A percentile compares a stretch with the other conserved stretches of the same genome.
These are phyloP conservation scores for Pelagophyceae sp. DNA, from an alignment of 352 stramenopile genomes.

Conservation along the genomic window DNA sequence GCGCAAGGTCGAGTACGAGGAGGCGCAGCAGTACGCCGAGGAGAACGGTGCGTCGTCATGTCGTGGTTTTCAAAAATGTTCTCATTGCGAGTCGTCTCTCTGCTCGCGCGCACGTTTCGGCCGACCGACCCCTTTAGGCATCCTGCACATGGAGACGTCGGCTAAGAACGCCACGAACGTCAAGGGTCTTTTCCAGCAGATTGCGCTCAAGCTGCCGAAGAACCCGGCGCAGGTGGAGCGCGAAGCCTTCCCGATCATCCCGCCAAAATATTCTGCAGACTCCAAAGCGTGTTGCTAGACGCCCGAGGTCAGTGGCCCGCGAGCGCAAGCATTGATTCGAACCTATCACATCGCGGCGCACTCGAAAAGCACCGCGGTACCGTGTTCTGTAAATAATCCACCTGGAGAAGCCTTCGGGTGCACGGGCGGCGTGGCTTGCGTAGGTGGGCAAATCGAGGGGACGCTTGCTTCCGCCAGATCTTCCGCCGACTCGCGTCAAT, in stretches of 20 bases:
- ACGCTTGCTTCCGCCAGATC: no score
- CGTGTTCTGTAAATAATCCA: no score
- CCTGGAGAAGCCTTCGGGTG: no score
- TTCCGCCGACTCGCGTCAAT: no score
- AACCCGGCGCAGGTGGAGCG: slow-evolving; percentile 49
- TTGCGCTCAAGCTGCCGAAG: slow-evolving; percentile 70
- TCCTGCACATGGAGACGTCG: slow-evolving; percentile 98
- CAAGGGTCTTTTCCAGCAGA: slow-evolving; percentile 96
- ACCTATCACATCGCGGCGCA: no score
- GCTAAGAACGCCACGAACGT: slow-evolving; percentile 99
- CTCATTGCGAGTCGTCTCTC: background rate
- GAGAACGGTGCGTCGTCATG: slow-evolving; percentile 86
- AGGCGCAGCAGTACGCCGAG: slow-evolving; percentile 93
- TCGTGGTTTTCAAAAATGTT: background rate
- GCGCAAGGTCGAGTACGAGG: slow-evolving; percentile 54
- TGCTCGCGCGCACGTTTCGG: background rate
- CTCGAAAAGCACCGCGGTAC: no score
- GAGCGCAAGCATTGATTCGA: no score
- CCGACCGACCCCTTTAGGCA: no score
- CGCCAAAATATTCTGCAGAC: slow-evolving; percentile 13
- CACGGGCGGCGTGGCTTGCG: no score
- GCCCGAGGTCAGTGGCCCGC: no score
- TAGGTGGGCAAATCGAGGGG: no score
- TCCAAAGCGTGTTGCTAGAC: slow-evolving; percentile 13
- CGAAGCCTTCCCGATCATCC: slow-evolving; percentile 58